Evolutionary conservation across 805 yeast genomes (phyloP).

Genomic region (Wickerhamomyces canadensis): DNA sequence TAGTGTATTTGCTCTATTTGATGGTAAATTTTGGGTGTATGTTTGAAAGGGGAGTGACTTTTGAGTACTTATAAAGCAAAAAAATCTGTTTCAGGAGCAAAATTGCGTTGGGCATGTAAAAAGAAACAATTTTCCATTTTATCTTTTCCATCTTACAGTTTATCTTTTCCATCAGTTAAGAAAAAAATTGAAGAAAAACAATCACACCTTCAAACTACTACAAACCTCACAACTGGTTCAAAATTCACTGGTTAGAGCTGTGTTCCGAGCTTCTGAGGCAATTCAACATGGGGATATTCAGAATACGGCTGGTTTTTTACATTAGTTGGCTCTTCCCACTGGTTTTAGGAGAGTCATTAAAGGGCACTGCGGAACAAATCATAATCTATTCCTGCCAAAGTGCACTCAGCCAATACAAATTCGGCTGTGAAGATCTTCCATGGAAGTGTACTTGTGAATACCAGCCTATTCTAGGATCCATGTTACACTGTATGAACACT

Average conservation of each 20-base stretch:
- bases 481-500: slow-evolving; percentile 16
- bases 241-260: no score
- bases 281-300: background rate
- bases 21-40: no score
- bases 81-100: no score
- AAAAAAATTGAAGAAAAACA: background rate
- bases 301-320: background rate
- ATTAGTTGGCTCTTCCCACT: no score
- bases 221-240: no score
- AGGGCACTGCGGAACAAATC: slow-evolving; percentile 20
- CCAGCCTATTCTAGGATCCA: slow-evolving; percentile 15
- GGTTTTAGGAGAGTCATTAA: slow-evolving; percentile 8
- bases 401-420: slow-evolving; percentile 12
- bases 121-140: background rate
- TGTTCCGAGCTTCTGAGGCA: no score
- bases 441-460: slow-evolving; percentile 17
- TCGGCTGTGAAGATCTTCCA: slow-evolving; percentile 12
- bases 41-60: no score
- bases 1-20: no score
- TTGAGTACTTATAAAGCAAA: no score
- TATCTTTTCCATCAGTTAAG: slow-evolving; percentile 7
- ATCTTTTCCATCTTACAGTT: background rate
- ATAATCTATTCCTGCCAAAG: slow-evolving; percentile 21
- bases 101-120: no score
- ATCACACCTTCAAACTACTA: background rate